Conservation (phyloP, 1,284 basidiomycete species). For the Cystobasidium slooffiae region DNA sequence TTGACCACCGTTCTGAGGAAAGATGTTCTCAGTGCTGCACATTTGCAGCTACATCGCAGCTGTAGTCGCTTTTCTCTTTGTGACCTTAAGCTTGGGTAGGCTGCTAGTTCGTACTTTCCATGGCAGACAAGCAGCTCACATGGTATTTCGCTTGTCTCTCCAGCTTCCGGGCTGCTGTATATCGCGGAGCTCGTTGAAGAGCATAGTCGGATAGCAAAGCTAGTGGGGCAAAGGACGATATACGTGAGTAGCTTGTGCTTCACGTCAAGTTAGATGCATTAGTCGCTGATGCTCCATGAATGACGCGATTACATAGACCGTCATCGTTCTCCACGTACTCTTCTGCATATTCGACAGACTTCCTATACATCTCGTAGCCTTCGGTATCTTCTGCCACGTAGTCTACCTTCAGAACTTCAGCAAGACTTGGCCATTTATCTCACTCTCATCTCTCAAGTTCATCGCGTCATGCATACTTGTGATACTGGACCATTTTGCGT, state of each 20-base stretch:
- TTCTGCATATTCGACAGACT: conserved; percentile 78
- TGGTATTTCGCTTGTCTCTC: not conserved
- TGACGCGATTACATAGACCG: not conserved
- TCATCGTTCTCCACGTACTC: conserved; percentile 72
- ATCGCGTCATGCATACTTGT: conserved; percentile 80
- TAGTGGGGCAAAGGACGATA: conserved; percentile 75
- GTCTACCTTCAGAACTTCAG: conserved; percentile 87
- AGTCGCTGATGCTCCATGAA: not conserved
- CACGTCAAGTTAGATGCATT: not conserved
- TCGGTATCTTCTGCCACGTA: conserved; percentile 80
- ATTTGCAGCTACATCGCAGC: conserved; percentile 65
- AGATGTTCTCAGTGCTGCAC: conserved; percentile 53
- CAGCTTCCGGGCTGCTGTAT: conserved; percentile 86
- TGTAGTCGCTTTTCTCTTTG: conserved; percentile 72
- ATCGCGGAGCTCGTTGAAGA: conserved; percentile 94
- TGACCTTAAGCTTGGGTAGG: conserved; percentile 76
- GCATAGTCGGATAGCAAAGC: conserved; percentile 77
- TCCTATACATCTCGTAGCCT: conserved; percentile 71
- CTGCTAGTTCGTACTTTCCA: not conserved
- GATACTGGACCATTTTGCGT: conserved; percentile 78
- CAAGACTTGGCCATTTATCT: conserved; percentile 82
- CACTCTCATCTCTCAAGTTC: conserved; percentile 79
- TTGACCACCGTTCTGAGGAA: not conserved
- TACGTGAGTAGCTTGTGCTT: conserved; percentile 67
- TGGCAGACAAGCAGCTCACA: conserved; percentile 3